Percentiles rank a stretch among this genome's conserved stretches.
Conservation (phyloP, 2,329 filamentous ascomycete genomes). For the Exophiala spinifera region DNA sequence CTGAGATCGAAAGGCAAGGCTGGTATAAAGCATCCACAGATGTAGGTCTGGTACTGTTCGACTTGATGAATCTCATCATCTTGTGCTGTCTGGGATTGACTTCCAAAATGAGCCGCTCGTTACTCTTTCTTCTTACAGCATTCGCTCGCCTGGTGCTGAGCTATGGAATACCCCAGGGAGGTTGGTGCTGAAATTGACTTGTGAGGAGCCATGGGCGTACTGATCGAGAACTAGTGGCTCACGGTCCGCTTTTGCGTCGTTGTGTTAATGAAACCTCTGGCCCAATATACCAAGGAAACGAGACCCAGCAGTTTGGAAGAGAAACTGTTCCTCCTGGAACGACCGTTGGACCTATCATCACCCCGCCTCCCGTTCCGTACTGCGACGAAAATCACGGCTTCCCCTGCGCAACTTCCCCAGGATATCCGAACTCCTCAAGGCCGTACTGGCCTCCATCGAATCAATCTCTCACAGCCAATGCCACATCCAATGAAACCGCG, state of each 20-base stretch:
- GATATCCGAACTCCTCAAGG: neutral
- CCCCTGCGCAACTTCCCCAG: conserved; percentile 5
- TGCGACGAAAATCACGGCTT: conserved; percentile 5
- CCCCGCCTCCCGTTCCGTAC: neutral
- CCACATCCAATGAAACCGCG: neutral
- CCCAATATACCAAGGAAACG: conserved; percentile 10
- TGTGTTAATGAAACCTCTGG: conserved; percentile 20
- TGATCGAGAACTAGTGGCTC: conserved; percentile 7
- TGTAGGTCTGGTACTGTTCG: neutral
- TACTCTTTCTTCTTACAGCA: neutral
- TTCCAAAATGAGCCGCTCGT: neutral
- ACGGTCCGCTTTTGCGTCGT: conserved; percentile 13
- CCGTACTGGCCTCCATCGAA: neutral
- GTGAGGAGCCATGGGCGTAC: neutral
- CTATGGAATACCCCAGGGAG: conserved; percentile 11
- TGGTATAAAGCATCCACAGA: no score
- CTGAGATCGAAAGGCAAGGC: no score
- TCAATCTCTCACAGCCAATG: neutral
- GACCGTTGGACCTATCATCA: neutral
- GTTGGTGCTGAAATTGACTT: neutral
- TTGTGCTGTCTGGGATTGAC: neutral
- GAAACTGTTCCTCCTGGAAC: neutral
- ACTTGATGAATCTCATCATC: neutral
- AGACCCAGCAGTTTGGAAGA: conserved; percentile 2
- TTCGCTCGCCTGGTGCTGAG: conserved; percentile 18